Percentiles rank a stretch among this genome's conserved stretches.
Evolutionary conservation across 768 basidiomycete genomes (phyloP).

Genomic region (Boletus tylopilopsis): DNA sequence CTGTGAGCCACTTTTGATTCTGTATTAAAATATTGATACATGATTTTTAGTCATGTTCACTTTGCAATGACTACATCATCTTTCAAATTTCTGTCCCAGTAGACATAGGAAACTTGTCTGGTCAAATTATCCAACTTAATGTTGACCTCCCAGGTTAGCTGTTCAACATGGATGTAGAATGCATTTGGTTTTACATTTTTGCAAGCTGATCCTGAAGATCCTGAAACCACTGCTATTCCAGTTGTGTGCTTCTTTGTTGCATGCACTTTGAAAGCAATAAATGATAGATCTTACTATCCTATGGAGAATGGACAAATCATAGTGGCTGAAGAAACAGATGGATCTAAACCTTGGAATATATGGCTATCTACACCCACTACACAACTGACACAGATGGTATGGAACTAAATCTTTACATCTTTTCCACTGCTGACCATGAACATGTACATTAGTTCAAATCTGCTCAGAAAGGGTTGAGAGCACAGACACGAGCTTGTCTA

Average conservation of each 20-base stretch:
- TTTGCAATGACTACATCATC: background rate
- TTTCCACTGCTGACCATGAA: background rate
- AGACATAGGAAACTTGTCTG: background rate
- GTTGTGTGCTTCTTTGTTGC: too few relatives aligned
- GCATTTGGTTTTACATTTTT: too few relatives aligned
- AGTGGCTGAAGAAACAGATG: background rate
- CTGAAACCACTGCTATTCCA: too few relatives aligned
- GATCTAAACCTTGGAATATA: background rate
- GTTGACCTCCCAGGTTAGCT: background rate
- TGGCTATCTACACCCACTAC: slow-evolving; percentile 2
- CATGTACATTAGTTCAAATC: background rate
- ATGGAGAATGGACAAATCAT: background rate
- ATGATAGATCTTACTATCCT: background rate
- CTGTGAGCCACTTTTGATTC: background rate
- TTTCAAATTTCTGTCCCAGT: background rate
- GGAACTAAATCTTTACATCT: background rate
- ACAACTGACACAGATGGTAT: background rate
- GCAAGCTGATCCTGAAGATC: too few relatives aligned
- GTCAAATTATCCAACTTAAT: background rate
- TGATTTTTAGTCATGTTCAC: background rate
- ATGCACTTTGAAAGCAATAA: too few relatives aligned
- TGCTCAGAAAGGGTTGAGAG: background rate
- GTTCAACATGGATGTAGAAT: background rate
- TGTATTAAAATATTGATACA: background rate
- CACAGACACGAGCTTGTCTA: background rate